Evolutionary conservation across 208 protist genomes (phyloP).

Genomic region (Lotmaria passim): DNA sequence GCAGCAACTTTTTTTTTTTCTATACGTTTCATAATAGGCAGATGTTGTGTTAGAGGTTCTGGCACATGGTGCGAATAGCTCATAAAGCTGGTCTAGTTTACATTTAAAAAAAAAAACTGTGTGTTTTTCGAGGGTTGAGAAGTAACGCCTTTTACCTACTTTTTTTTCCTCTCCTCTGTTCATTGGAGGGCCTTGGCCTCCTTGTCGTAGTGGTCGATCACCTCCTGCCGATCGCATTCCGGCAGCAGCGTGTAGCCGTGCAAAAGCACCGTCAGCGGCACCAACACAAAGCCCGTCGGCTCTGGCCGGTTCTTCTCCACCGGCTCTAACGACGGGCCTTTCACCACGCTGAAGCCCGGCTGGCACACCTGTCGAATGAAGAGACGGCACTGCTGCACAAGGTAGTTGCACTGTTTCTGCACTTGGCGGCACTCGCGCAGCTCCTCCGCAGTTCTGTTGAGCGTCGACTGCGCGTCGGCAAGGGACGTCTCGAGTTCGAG

Average conservation of each 20-base stretch:
- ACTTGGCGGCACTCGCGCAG: constrained; percentile 22
- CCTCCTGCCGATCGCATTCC: constrained; percentile 54
- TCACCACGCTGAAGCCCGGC: constrained; percentile 84
- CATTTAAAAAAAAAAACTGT: no score
- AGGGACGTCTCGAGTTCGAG: constrained; percentile 46
- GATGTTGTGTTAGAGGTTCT: no score
- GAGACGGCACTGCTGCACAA: constrained; percentile 72
- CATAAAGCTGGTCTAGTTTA: no score
- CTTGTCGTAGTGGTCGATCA: constrained; percentile 73
- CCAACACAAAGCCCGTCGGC: constrained; percentile 82
- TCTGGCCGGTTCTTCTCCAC: constrained; percentile 72
- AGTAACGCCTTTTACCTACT: no score
- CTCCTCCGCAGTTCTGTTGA: constrained; percentile 26
- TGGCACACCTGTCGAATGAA: constrained; percentile 84
- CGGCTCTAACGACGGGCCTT: constrained; percentile 70
- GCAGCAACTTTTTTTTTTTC: no score
- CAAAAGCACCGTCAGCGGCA: constrained; percentile 74
- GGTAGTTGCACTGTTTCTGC: constrained; percentile 43
- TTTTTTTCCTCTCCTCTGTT: no score
- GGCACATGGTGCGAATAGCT: no score
- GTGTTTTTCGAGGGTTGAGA: no score
- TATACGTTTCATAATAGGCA: no score
- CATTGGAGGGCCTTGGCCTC: constrained; percentile 24
- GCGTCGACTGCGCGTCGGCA: constrained; percentile 22
- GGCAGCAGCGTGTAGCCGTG: constrained; percentile 84